A percentile compares a stretch with the other conserved stretches of the same genome.
Evolutionary conservation across 306 rosid genomes (phyloP).

Genomic region (Prunus kanzakura): DNA sequence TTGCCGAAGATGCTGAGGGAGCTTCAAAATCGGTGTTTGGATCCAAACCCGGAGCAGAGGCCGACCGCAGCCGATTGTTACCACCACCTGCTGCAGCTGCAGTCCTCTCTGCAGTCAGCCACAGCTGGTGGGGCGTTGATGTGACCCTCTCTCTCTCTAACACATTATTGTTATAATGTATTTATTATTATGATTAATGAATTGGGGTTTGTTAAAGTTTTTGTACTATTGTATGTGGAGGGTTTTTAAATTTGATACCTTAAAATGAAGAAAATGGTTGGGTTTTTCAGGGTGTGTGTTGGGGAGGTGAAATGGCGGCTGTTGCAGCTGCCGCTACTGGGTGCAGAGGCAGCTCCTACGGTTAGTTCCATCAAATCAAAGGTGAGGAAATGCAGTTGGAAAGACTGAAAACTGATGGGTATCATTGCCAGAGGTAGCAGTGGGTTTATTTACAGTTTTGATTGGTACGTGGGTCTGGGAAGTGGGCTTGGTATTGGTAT

Average conservation of each 20-base stretch:
- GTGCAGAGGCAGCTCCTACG: neutral
- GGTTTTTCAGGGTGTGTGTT: neutral
- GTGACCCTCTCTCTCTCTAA: slow-evolving; percentile 28
- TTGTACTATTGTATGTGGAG: too few relatives aligned
- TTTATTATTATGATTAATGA: neutral
- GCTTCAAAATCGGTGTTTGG: slow-evolving; percentile 77
- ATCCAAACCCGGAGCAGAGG: slow-evolving; percentile 78
- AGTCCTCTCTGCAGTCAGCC: slow-evolving; percentile 51
- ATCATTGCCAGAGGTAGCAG: neutral
- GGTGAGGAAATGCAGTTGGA: slow-evolving; percentile 2
- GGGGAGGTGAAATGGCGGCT: neutral
- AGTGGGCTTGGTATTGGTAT: neutral
- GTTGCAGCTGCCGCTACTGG: neutral
- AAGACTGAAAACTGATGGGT: neutral
- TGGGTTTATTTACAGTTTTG: neutral
- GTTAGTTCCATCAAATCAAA: slow-evolving; percentile 10
- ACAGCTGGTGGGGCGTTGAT: slow-evolving; percentile 47
- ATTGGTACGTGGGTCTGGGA: neutral
- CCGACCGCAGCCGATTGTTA: slow-evolving; percentile 98
- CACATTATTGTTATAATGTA: neutral
- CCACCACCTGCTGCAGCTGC: slow-evolving; percentile 92
- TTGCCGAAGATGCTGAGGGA: slow-evolving; percentile 86
- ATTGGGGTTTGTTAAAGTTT: neutral
- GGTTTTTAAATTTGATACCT: too few relatives aligned
- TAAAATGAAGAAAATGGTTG: too few relatives aligned